phyloP scores from a whole-genome alignment of 768 basidiomycete genomes.

The Termitomyces sp. region DNA sequence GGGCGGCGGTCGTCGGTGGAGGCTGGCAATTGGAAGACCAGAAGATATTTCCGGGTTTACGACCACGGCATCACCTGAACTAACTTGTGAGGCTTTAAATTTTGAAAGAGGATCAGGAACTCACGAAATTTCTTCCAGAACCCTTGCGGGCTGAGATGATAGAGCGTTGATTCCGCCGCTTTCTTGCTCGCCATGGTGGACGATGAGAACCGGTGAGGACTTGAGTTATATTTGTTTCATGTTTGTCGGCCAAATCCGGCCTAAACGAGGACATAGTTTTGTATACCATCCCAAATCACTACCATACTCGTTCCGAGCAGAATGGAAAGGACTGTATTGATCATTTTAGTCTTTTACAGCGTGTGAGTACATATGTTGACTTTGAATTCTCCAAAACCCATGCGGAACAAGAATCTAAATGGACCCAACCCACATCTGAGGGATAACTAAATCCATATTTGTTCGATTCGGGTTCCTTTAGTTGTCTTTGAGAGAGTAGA shows the following conservation, averaged over 20 bases:
- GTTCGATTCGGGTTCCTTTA: too few relatives aligned
- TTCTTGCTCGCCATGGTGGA: slow-evolving; percentile 65
- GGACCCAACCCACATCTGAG: not conserved
- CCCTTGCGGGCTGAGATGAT: slow-evolving; percentile 83
- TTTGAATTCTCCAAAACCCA: not conserved
- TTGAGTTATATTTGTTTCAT: slow-evolving; percentile 11
- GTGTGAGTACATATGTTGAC: not conserved
- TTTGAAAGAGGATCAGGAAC: not conserved
- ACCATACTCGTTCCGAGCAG: not conserved
- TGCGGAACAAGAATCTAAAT: not conserved
- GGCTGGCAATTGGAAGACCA: slow-evolving; percentile 71
- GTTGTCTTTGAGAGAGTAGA: too few relatives aligned
- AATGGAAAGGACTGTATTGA: not conserved
- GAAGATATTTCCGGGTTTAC: slow-evolving; percentile 89
- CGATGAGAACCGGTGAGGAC: not conserved
- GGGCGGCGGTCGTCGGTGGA: slow-evolving; percentile 82
- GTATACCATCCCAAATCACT: too few relatives aligned
- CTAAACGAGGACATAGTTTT: too few relatives aligned
- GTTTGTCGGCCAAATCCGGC: slow-evolving; percentile 12
- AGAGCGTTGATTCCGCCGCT: slow-evolving; percentile 82
- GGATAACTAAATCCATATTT: too few relatives aligned
- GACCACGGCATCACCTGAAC: slow-evolving; percentile 71
- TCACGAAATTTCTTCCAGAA: slow-evolving; percentile 97
- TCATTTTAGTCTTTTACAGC: not conserved
- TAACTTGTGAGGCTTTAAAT: not conserved